phyloP scores from a whole-genome alignment of 2,329 filamentous ascomycete genomes.

The Sporothrix inflata region DNA sequence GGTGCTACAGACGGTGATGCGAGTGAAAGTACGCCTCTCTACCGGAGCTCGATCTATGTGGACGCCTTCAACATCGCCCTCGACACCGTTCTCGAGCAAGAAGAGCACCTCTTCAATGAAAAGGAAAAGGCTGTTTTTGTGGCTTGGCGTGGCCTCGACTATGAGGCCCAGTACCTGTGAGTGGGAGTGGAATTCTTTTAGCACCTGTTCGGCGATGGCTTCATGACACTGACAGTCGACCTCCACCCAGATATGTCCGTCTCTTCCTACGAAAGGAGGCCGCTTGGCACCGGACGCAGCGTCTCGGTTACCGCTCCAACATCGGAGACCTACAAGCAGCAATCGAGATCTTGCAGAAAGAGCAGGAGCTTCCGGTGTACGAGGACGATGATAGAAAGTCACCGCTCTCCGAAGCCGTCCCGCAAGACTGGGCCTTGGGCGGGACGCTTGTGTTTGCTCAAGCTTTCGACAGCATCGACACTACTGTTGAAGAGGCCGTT shows the following conservation, averaged over 20 bases:
- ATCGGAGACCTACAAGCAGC: slow-evolving; percentile 73
- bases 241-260: slow-evolving; percentile 72
- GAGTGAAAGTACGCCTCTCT: slow-evolving; percentile 69
- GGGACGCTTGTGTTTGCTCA: slow-evolving; percentile 78
- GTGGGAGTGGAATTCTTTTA: slow-evolving; percentile 38
- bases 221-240: not conserved
- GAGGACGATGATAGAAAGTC: not conserved
- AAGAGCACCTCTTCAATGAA: slow-evolving; percentile 82
- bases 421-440: slow-evolving; percentile 53
- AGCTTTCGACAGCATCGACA: slow-evolving; percentile 71
- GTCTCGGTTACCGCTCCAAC: slow-evolving; percentile 79
- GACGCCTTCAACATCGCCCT: slow-evolving; percentile 95
- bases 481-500: slow-evolving; percentile 79
- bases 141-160: slow-evolving; percentile 72
- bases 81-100: slow-evolving; percentile 85
- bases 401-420: slow-evolving; percentile 30
- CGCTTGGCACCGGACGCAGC: slow-evolving; percentile 82
- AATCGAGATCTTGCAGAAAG: slow-evolving; percentile 64
- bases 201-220: not conserved
- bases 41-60: slow-evolving; percentile 88
- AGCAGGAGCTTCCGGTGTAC: slow-evolving; percentile 57
- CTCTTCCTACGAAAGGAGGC: slow-evolving; percentile 91
- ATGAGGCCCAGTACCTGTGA: slow-evolving; percentile 89
- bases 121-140: slow-evolving; percentile 77
- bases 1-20: not conserved